Conservation (phyloP, 2,329 filamentous ascomycete species). For the Helminthosporium solani region DNA sequence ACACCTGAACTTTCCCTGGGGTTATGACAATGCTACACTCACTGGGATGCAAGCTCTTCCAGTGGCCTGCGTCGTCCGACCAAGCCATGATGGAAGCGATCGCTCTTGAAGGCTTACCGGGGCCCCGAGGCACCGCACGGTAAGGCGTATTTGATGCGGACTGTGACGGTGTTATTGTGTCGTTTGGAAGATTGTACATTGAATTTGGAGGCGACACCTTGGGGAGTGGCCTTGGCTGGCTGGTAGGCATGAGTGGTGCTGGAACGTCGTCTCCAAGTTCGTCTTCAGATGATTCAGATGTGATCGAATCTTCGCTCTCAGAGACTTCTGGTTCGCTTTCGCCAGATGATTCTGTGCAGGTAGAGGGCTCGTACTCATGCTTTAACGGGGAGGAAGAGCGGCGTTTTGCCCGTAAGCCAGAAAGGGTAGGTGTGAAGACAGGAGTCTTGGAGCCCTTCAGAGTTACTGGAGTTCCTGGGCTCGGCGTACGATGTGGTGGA, state of each 20-base stretch:
- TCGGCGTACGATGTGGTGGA: conserved; percentile 56
- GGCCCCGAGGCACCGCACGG: conserved; percentile 53
- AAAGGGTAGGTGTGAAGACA: conserved; percentile 51
- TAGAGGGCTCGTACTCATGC: conserved; percentile 92
- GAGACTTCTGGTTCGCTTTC: conserved; percentile 57
- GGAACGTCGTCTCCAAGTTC: conserved; percentile 44
- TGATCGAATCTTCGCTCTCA: conserved; percentile 53
- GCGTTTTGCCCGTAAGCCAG: conserved; percentile 55
- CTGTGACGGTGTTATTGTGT: conserved; percentile 73
- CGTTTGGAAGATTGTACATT: conserved; percentile 42
- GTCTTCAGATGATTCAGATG: conserved; percentile 57
- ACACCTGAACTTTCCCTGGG: conserved; percentile 65
- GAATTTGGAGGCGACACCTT: conserved; percentile 45
- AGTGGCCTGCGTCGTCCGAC: conserved; percentile 56
- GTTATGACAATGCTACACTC: conserved; percentile 65
- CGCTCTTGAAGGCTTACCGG: conserved; percentile 54
- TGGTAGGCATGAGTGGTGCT: conserved; percentile 38
- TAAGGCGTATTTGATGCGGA: conserved; percentile 77
- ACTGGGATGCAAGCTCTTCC: conserved; percentile 61
- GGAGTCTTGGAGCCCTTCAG: conserved; percentile 48
- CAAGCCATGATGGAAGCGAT: conserved; percentile 64
- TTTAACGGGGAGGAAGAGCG: conserved; percentile 91
- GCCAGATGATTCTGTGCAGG: conserved; percentile 62
- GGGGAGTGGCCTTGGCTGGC: conserved; percentile 42
- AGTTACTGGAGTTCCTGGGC: conserved; percentile 49